A percentile compares a stretch with the other conserved stretches of the same genome.
These are phyloP conservation scores for Boletus vinaceobasis DNA, from an alignment of 768 basidiomycete species.

Conservation along the genomic window DNA sequence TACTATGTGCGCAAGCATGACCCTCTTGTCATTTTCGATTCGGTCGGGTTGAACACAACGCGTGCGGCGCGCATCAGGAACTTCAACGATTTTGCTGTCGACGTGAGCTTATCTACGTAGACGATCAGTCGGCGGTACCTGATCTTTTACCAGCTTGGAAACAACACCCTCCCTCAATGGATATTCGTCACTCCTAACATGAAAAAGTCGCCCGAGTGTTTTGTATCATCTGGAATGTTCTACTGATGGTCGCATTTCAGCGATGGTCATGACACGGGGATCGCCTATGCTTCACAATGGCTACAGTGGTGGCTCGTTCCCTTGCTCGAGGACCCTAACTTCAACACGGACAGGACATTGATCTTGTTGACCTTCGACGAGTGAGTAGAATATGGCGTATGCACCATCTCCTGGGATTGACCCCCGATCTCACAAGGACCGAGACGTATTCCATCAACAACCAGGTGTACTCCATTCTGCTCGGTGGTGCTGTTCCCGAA, in stretches of 20 bases:
- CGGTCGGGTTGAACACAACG: constrained; percentile 38
- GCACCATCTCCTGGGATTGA: neutral
- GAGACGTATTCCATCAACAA: constrained; percentile 39
- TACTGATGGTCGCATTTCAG: constrained; percentile 28
- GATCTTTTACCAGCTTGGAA: constrained; percentile 35
- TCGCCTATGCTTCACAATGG: constrained; percentile 46
- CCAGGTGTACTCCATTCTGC: constrained; percentile 38
- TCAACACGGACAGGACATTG: constrained; percentile 53
- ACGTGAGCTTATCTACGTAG: constrained; percentile 29
- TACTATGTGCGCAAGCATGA: constrained; percentile 52
- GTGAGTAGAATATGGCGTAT: constrained; percentile 28
- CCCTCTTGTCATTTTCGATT: constrained; percentile 39
- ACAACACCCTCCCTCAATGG: constrained; percentile 45
- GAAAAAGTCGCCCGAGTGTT: constrained; percentile 11
- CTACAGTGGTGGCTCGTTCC: constrained; percentile 49
- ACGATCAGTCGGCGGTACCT: neutral
- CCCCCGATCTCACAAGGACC: constrained; percentile 4
- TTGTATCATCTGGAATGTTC: neutral
- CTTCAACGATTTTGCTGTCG: constrained; percentile 56
- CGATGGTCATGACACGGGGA: constrained; percentile 57
- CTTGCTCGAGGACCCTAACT: constrained; percentile 43
- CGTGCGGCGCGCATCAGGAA: constrained; percentile 25
- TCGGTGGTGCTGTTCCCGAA: constrained; percentile 43
- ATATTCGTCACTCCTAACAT: constrained; percentile 60
- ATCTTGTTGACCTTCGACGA: constrained; percentile 57